A percentile compares a stretch with the other conserved stretches of the same genome.
These are phyloP conservation scores for Pythium vanterpoolii DNA, from an alignment of 352 stramenopile species.

Conservation along the genomic window DNA sequence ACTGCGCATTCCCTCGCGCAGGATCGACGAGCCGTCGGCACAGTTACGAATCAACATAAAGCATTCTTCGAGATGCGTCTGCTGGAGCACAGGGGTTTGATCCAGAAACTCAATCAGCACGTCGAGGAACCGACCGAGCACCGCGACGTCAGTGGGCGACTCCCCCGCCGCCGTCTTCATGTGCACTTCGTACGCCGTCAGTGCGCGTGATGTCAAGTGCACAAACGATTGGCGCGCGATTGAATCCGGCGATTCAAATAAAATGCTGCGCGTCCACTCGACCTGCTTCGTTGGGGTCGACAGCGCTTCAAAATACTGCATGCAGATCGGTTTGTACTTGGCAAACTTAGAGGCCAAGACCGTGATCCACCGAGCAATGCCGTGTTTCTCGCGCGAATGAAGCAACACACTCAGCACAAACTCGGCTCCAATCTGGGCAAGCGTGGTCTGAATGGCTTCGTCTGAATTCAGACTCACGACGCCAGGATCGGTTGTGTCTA, in stretches of 20 bases:
- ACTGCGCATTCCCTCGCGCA: conserved; percentile 47
- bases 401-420: conserved; percentile 89
- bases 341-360: conserved; percentile 74
- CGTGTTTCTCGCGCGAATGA: conserved; percentile 86
- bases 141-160: conserved; percentile 22
- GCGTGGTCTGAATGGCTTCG: conserved; percentile 58
- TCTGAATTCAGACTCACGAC: conserved; percentile 25
- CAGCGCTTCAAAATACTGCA: conserved; percentile 62
- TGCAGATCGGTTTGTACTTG: conserved; percentile 64
- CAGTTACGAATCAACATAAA: conserved; percentile 84
- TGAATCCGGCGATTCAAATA: conserved; percentile 85
- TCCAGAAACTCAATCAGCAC: conserved; percentile 61
- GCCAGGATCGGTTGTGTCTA: conserved; percentile 1
- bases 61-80: conserved; percentile 84
- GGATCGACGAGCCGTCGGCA: conserved; percentile 50
- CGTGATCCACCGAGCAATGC: conserved; percentile 78
- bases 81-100: conserved; percentile 70
- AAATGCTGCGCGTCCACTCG: conserved; percentile 56
- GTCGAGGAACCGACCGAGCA: conserved; percentile 43
- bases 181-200: conserved; percentile 66
- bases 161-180: conserved; percentile 23
- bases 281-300: conserved; percentile 49
- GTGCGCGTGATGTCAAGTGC: conserved; percentile 67
- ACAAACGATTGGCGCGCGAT: conserved; percentile 87
- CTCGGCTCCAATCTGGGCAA: conserved; percentile 80